phyloP scores from a whole-genome alignment of 345 rosid genomes.

The Eucalyptus cladocalyx region DNA sequence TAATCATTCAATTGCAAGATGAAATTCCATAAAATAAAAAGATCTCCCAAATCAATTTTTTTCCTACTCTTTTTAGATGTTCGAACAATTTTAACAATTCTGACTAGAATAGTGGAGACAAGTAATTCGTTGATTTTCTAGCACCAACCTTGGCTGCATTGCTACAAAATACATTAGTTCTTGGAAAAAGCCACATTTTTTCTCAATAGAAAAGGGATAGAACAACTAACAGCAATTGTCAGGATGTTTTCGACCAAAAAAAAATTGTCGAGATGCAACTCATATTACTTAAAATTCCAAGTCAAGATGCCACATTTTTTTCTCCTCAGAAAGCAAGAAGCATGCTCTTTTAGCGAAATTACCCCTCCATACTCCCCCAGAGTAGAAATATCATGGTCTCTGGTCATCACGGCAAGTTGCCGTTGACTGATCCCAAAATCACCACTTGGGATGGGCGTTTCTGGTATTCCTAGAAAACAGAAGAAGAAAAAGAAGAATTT shows the following conservation, averaged over 20 bases:
- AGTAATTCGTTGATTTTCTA: background rate
- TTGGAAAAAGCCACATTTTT: background rate
- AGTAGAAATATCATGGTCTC: slow-evolving; percentile 50
- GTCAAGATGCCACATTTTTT: background rate
- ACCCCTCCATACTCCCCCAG: slow-evolving; percentile 73
- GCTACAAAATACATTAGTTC: background rate
- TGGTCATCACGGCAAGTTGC: slow-evolving; percentile 51
- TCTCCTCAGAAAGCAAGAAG: background rate
- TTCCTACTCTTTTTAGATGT: background rate
- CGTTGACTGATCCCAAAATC: slow-evolving; percentile 58
- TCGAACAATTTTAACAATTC: background rate
- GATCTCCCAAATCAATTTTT: background rate
- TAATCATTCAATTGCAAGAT: slow-evolving; percentile 3
- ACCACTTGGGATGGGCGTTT: slow-evolving; percentile 15
- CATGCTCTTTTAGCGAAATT: background rate
- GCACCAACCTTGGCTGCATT: background rate
- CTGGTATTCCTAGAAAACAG: background rate
- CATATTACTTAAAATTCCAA: background rate
- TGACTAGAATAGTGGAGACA: background rate
- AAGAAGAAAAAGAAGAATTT: background rate
- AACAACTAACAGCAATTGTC: accelerated
- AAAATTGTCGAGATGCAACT: background rate
- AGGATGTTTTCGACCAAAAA: too few species aligned
- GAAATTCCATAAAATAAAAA: background rate
- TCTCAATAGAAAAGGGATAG: background rate